A percentile compares a stretch with the other conserved stretches of the same genome.
Conservation (phyloP, 2,329 filamentous ascomycete genomes). For the Fusarium succisae region DNA sequence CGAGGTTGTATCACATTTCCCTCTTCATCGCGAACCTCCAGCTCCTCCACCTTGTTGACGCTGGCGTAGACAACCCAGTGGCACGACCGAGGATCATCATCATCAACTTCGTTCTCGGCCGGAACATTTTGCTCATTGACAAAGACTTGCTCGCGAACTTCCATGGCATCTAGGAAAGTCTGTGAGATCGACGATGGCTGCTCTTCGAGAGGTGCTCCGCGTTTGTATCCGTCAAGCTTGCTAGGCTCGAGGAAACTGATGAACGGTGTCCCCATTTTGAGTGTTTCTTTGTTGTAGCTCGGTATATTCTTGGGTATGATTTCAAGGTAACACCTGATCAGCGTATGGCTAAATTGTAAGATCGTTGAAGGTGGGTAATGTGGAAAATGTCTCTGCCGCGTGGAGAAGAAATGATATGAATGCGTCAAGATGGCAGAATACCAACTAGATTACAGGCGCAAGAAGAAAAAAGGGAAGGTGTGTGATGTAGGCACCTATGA, state of each 20-base stretch:
- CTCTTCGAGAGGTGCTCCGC: slow-evolving; percentile 49
- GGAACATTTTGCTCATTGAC: slow-evolving; percentile 67
- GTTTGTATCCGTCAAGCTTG: slow-evolving; percentile 59
- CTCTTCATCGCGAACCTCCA: slow-evolving; percentile 55
- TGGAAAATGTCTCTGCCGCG: not conserved
- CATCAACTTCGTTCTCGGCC: slow-evolving; percentile 78
- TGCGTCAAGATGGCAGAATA: slow-evolving; percentile 1
- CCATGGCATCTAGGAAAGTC: slow-evolving; percentile 71
- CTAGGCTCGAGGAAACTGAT: slow-evolving; percentile 59
- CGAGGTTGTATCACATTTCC: slow-evolving; percentile 54
- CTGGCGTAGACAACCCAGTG: slow-evolving; percentile 89
- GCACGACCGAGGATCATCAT: slow-evolving; percentile 80
- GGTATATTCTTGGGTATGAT: not conserved
- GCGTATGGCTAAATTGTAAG: not conserved
- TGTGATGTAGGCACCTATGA: not conserved
- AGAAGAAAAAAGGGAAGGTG: not conserved
- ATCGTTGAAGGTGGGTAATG: not conserved
- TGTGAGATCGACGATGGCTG: slow-evolving; percentile 60
- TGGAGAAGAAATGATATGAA: not conserved
- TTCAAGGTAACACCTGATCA: not conserved
- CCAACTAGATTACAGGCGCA: not conserved
- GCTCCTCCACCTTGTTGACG: slow-evolving; percentile 58
- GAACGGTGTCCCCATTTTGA: slow-evolving; percentile 60
- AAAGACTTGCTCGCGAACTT: slow-evolving; percentile 68
- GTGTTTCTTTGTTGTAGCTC: not conserved